Evolutionary conservation across 1,284 basidiomycete species (phyloP), one percentile per base, ranked within the genome.

Genomic region (Naganishia sp.): DNA sequence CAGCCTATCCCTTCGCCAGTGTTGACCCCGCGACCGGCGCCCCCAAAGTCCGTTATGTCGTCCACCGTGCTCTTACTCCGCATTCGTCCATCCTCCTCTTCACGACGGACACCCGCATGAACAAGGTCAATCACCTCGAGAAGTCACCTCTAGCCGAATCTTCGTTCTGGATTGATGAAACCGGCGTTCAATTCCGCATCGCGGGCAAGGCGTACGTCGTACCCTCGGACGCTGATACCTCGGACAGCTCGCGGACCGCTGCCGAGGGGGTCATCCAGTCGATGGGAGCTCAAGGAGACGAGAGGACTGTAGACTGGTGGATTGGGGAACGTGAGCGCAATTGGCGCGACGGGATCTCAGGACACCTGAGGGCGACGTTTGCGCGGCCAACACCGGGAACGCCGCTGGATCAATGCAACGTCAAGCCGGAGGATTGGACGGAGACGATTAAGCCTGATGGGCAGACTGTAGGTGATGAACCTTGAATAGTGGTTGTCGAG

Each of bases 61-160:
- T 78, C n/a, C 76, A 79, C 60, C 69, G 78, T 49, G 72, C 68
- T 21, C 63, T 77, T 32, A 73, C 77, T 0, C 54, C 66, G 9
- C 71, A 72, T 5, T 74, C 74, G 10, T 66, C 60, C 61, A 58
- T 78, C n/a, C 71, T 80, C 49, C 64, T 79, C 42, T 72, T 72
- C 3, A 76, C 77, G 2, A 78, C 79, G 54, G 79, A 80, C 71
- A 73, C 70, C 3, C 73, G 79, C 28, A 77, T 76, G 76, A 68
- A 71, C 23, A 80, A 80, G 61, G 70, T 74, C n/a, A 45, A 60
- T 21, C 76, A 80, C 65, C 68, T 79, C 13, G 54, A 66, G 6
- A 50, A 69, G 28, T 67, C 75, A 32, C 71, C 71, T 4, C 65
- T 66, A 7, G 63, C 72, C 41, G 77, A 78, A 66, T 53, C 74